Base-by-base conservation (phyloP, 2,329 filamentous ascomycete genomes). In the Mycocentrospora acerina region DNA sequence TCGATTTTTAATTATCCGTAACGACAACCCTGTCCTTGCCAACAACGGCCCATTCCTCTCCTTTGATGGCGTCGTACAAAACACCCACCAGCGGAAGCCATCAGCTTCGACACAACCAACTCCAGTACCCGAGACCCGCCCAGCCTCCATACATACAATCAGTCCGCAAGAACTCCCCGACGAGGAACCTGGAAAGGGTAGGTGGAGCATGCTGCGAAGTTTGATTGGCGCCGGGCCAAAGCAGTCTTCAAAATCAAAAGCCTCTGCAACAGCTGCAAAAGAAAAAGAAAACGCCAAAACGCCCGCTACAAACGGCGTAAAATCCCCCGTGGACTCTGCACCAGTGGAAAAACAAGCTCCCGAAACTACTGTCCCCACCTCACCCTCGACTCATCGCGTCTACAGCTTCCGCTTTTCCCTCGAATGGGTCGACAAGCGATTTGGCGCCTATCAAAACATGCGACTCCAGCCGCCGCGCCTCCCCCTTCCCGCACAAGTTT, bases 1-100 rank as follows among this genome's bases (percentile, higher is more conserved):
- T 57, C 80, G 87, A 45, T 87, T 96, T 44, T 81, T 95, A 67
- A 95, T 96, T 55, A 86, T 95, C 50, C 83, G 89, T 40, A 90
- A 87, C 48, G 90, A 95, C 62, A 80, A 76, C 48, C 74, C 77
- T 40, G 60, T 78, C 31, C 70, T 75, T 12, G 71, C 76, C 24
- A 72, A 75, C 32, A 67, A 69, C 32, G 69, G 74, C 37, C 70
- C 81, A 12, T 83, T 83, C 51, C 71, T 83, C 30, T 80, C 80
- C 0, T 84, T 85, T 49, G 82, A 85, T 46, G 79, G 79, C n/a
- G 72, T 82, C 19, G 66, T 79, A 16, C 64, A 67, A 31, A 62
- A 60, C 13, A 51, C 62, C 3, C 44, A 53, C 64, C 73, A 36
- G 60, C 53, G 52, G 31, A 55, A 61, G 24, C 48, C 55, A 7